A percentile compares a stretch with the other conserved stretches of the same genome.
Conservation (phyloP, 2,329 filamentous ascomycete species). For the Huntiella bhutanensis region DNA sequence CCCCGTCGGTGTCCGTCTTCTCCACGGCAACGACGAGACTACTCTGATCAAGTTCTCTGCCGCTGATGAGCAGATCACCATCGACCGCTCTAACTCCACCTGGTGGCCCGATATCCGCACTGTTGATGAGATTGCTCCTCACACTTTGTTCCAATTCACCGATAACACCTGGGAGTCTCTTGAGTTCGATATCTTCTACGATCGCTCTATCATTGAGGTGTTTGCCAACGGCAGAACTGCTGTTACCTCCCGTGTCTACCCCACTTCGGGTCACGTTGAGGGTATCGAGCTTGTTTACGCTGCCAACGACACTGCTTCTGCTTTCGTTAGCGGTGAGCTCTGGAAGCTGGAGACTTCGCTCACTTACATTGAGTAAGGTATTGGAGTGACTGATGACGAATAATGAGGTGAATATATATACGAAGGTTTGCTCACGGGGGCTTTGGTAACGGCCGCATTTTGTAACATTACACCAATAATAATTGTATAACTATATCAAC, state of each 20-base stretch:
- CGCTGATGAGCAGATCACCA: constrained; percentile 10
- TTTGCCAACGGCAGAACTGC: constrained; percentile 14
- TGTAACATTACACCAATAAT: constrained; percentile 1
- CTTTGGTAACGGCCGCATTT: not conserved
- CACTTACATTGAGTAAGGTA: constrained; percentile 3
- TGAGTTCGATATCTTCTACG: constrained; percentile 13
- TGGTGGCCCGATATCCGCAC: constrained; percentile 7
- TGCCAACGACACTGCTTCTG: not conserved
- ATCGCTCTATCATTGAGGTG: constrained; percentile 14
- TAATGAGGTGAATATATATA: not conserved
- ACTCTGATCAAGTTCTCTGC: constrained; percentile 13
- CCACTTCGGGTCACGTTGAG: constrained; percentile 10
- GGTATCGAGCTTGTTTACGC: constrained; percentile 13
- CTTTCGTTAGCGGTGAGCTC: constrained; percentile 8
- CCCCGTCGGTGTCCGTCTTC: constrained; percentile 7
- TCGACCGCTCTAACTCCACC: constrained; percentile 13
- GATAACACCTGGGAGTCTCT: constrained; percentile 13
- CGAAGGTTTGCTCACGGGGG: not conserved
- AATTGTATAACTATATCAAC: not conserved
- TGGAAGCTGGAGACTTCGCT: constrained; percentile 6
- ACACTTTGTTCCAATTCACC: constrained; percentile 9
- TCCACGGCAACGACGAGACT: constrained; percentile 10
- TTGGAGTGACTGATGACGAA: not conserved
- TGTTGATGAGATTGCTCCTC: constrained; percentile 8
- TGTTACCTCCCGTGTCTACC: constrained; percentile 14